Base-by-base conservation (phyloP, 2,329 filamentous ascomycete species). In the Colletotrichum chrysophilum region DNA sequence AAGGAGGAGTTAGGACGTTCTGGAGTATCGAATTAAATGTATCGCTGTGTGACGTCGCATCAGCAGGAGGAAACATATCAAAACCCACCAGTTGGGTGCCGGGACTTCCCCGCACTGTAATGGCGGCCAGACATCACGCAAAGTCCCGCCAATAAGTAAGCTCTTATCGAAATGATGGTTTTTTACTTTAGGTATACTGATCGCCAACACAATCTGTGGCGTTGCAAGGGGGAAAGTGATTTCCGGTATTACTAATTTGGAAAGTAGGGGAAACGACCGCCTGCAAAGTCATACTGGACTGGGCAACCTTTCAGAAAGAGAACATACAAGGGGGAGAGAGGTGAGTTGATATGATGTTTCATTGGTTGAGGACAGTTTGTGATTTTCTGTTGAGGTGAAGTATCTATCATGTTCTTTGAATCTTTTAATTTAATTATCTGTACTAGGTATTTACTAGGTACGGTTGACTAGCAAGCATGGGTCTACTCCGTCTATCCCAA, bases 71-170 rank as follows among this genome's bases (percentile, higher is more conserved):
- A 60, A n/a, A 30, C 32, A 34, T 34, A 21, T 28, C 26, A 62
- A 70, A 70, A 62, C 67, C 67, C 67, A 61, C 67, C 67, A 70
- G 56, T 62, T n/a, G 67, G 32, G 14, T 70, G 34, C n/a, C 4
- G 7, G 62, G 2, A 7, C 12, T 62, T 52, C 67, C 67, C 67
- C 67, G 24, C 67, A 52, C 18, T 7, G 13, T 28, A 1, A 12
- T 38, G 14, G 66, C 18, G 30, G 12, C 21, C 10, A 5, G 48
- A 18, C 21, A 60, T 60, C 48, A 58, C 66, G 32, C 66, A 60
- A 67, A 68, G 30, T 60, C 66, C 52, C 66, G 48, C 66, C 66
- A 68, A 60, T 68, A 30, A 58, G 9, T 28, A 38, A 14, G 5
- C 48, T 36, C 24, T 28, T 26, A 7, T 6, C 43, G 2, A 4